phyloP scores from a whole-genome alignment of 2,329 filamentous ascomycete species.

The Onygena corvina region DNA sequence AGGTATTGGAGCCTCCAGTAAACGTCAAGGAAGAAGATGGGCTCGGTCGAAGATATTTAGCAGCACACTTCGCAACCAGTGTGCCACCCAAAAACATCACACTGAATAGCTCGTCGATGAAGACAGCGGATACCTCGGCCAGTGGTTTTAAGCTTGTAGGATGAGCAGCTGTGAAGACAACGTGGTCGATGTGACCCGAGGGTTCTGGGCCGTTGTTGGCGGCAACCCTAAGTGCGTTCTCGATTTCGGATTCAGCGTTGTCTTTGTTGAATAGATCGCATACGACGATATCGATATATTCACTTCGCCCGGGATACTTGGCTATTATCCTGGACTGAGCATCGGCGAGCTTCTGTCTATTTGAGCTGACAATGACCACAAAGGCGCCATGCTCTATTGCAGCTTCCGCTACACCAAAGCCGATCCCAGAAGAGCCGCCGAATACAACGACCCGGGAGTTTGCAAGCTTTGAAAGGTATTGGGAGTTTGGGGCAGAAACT shows the following conservation, averaged over 20 bases:
- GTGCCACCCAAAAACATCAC: constrained; percentile 28
- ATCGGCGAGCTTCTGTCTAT: constrained; percentile 26
- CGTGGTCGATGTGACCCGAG: constrained; percentile 34
- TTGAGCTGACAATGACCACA: constrained; percentile 40
- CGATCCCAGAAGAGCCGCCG: constrained; percentile 43
- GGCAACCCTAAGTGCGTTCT: constrained; percentile 31
- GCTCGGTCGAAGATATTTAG: constrained; percentile 24
- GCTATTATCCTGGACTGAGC: constrained; percentile 31
- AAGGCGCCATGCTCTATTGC: constrained; percentile 38
- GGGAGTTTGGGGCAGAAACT: constrained; percentile 2
- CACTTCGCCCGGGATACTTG: constrained; percentile 30
- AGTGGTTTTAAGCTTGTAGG: constrained; percentile 17
- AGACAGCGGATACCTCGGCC: constrained; percentile 19
- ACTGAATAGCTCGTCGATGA: constrained; percentile 17
- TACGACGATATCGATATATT: constrained; percentile 31
- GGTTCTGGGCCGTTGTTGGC: constrained; percentile 14
- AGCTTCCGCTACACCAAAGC: constrained; percentile 41
- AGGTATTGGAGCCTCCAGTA: constrained; percentile 29
- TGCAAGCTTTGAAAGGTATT: constrained; percentile 34
- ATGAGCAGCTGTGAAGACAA: constrained; percentile 42
- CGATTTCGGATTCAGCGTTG: constrained; percentile 35
- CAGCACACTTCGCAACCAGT: constrained; percentile 32
- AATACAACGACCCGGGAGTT: constrained; percentile 39
- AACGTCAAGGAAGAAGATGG: constrained; percentile 29
- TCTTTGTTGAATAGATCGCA: constrained; percentile 35